phyloP scores from a whole-genome alignment of 192 early-diverging fungal species.

The Podila epigama region DNA sequence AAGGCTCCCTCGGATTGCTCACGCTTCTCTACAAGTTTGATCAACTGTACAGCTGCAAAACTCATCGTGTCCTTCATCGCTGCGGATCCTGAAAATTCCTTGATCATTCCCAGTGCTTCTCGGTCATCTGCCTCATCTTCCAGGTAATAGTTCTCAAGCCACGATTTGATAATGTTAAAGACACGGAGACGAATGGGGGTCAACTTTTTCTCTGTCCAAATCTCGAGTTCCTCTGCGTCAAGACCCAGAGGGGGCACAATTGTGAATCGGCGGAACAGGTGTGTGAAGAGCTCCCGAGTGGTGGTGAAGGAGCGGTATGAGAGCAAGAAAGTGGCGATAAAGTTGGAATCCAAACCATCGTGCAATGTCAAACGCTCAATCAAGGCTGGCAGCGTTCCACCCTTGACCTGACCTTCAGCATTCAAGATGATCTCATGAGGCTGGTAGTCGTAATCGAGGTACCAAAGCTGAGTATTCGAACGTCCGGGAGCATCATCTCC shows the following conservation, averaged over 20 bases:
- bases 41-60: conserved; percentile 75
- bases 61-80: conserved; percentile 77
- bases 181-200: conserved; percentile 92
- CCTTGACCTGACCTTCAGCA: conserved; percentile 88
- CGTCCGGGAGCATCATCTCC: conserved; percentile 60
- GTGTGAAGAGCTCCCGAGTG: conserved; percentile 77
- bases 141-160: conserved; percentile 93
- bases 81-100: conserved; percentile 74
- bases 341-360: conserved; percentile 84
- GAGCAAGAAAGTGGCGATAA: conserved; percentile 90
- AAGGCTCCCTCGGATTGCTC: conserved; percentile 66
- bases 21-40: conserved; percentile 81
- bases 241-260: conserved; percentile 79
- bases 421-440: conserved; percentile 80
- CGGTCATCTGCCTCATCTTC: conserved; percentile 73
- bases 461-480: conserved; percentile 69
- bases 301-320: conserved; percentile 95
- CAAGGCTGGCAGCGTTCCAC: conserved; percentile 85
- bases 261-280: conserved; percentile 79
- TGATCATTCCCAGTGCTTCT: conserved; percentile 70
- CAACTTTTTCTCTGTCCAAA: conserved; percentile 90
- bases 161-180: conserved; percentile 93
- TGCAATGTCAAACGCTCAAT: conserved; percentile 92
- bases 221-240: conserved; percentile 67
- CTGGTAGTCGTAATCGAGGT: conserved; percentile 78